phyloP scores from a whole-genome alignment of 805 yeast genomes.

The Metschnikowia kofuensis region DNA sequence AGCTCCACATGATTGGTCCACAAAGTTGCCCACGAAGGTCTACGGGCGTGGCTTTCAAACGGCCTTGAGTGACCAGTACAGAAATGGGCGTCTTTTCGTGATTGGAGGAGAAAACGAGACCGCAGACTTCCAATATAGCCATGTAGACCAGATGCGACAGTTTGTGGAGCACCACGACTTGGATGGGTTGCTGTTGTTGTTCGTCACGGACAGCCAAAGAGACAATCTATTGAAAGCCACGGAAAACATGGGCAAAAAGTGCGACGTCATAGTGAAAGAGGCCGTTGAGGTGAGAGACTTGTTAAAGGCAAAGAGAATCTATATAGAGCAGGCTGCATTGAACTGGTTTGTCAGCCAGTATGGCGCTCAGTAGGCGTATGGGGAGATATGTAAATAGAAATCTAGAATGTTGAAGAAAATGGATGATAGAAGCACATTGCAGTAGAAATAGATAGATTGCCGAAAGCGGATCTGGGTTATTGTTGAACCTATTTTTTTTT shows the following conservation, averaged over 20 bases:
- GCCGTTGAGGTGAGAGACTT: constrained; percentile 81
- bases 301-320: constrained; percentile 72
- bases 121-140: constrained; percentile 38
- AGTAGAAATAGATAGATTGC: too few relatives aligned
- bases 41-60: constrained; percentile 75
- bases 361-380: constrained; percentile 1
- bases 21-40: constrained; percentile 68
- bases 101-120: constrained; percentile 49
- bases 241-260: constrained; percentile 47
- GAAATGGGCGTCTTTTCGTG: constrained; percentile 66
- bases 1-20: constrained; percentile 87
- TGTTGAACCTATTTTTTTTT: too few relatives aligned
- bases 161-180: constrained; percentile 50
- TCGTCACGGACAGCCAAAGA: constrained; percentile 61
- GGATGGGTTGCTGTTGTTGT: constrained; percentile 54
- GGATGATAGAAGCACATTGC: neutral
- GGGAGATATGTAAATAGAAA: neutral
- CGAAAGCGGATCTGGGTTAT: too few relatives aligned
- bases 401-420: neutral
- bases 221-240: constrained; percentile 61
- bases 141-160: constrained; percentile 47
- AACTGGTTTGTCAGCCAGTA: constrained; percentile 49
- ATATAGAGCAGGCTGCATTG: constrained; percentile 70
- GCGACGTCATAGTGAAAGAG: constrained; percentile 69
- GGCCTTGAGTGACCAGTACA: constrained; percentile 80